phyloP scores from a whole-genome alignment of 805 yeast genomes.

The Lachancea sp. region DNA sequence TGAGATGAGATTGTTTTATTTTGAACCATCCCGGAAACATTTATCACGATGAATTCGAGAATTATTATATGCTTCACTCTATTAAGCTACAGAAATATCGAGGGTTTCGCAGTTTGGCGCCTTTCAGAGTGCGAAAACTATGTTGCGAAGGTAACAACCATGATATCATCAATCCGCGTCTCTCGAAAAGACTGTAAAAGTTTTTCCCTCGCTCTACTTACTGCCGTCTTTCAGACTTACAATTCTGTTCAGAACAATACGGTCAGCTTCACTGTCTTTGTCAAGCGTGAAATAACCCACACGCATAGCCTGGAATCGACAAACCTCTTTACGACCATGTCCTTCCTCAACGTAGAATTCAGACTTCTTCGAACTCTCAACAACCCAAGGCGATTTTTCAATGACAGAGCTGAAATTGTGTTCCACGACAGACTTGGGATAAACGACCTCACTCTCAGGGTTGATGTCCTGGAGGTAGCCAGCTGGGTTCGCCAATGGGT shows the following conservation, averaged over 20 bases:
- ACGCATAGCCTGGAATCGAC: conserved; percentile 95
- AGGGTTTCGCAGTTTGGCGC: too few species aligned
- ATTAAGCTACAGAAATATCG: too few species aligned
- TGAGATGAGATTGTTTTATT: too few species aligned
- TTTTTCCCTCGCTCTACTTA: conserved; percentile 28
- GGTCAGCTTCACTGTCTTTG: conserved; percentile 57
- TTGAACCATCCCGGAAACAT: too few species aligned
- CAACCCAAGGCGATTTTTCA: conserved; percentile 68
- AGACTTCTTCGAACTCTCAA: conserved; percentile 47
- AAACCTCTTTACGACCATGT: conserved; percentile 60
- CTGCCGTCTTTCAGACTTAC: conserved; percentile 82
- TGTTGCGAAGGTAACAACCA: too few species aligned
- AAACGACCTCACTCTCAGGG: conserved; percentile 65
- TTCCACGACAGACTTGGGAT: conserved; percentile 66
- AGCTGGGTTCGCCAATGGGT: conserved; percentile 81
- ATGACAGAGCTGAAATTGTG: conserved; percentile 64
- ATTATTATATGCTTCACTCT: too few species aligned
- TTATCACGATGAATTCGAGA: too few species aligned
- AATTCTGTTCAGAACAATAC: conserved; percentile 76
- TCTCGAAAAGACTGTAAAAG: too few species aligned
- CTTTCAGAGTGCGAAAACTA: too few species aligned
- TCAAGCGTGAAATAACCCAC: conserved; percentile 94
- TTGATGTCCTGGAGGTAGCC: conserved; percentile 85
- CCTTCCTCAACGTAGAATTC: conserved; percentile 70
- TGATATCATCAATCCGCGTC: too few species aligned